Base-by-base conservation (phyloP, 257 asterid genomes). In the Plantago ovata region DNA sequence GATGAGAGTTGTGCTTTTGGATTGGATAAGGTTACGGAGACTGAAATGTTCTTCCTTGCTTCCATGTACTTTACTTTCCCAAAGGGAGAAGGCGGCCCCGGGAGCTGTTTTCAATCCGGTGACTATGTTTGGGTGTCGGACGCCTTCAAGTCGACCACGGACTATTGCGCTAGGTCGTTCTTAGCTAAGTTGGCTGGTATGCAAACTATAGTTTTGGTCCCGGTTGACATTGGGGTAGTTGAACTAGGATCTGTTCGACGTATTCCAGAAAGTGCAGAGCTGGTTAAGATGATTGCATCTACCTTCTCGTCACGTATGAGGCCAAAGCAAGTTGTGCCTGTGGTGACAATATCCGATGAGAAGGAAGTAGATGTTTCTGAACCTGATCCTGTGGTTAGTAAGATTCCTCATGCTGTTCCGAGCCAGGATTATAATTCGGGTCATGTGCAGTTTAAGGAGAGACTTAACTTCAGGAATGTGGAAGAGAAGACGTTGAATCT, bases 51-150 rank as follows among this genome's bases (percentile, higher is more conserved):
- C 77, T 93, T 93, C 62, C 85, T 93, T 3, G 97, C 97, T 0
- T 93, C 98, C 1, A 93, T 93, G 98, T 93, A 93, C 75, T 93
- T 93, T 18, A 82, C 86, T 44, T 93, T 93, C 48, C 89, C 95
- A 11, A 60, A 72, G 58, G 95, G 95, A 13, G 84, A 76, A 77
- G 98, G 95, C 38, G 98, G 97, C 19, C 98, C 98, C 0, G 97
- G 98, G 15, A 84, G 66, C 58, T 82, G 95, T 57, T 93, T 79
- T 53, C 84, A 76, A 43, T 81, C 85, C 0, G 73, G 84, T 40
- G 84, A 76, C 77, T 85, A 77, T 62, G 50, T 77, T 22, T 93
- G 98, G 97, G 38, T 85, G n/a, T 57, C 83, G 1, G 85, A 85
- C 65, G 73, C 77, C 6, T 66, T 81, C 70, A 79, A 61, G 49